Percentiles rank a stretch among this genome's conserved stretches.
These are phyloP conservation scores for Pogostemon cablin DNA, from an alignment of 257 asterid genomes.

Conservation along the genomic window DNA sequence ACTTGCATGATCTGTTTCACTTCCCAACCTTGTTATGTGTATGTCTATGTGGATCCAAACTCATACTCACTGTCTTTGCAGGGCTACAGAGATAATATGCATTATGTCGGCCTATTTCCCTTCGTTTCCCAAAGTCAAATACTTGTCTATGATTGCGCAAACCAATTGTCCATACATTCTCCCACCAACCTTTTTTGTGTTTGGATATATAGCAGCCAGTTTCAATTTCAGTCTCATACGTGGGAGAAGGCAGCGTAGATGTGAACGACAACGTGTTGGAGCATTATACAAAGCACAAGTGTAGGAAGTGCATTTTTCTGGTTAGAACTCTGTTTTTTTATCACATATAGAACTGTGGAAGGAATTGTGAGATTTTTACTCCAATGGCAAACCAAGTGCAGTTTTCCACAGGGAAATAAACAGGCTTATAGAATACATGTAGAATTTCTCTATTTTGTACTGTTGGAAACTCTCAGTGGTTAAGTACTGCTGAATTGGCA, in stretches of 20 bases:
- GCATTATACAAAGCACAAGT: conserved; percentile 18
- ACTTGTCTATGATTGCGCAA: background rate
- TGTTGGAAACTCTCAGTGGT: background rate
- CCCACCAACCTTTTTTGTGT: background rate
- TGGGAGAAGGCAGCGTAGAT: conserved; percentile 6
- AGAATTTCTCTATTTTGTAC: background rate
- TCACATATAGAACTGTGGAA: conserved; percentile 20
- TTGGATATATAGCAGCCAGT: conserved; percentile 17
- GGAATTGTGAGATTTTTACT: background rate
- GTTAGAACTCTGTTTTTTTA: background rate
- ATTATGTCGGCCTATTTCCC: conserved; percentile 3
- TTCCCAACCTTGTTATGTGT: background rate
- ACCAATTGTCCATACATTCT: conserved; percentile 1
- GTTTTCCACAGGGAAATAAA: conserved; percentile 1
- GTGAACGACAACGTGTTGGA: conserved; percentile 12
- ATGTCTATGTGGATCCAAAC: background rate
- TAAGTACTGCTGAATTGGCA: too few relatives aligned
- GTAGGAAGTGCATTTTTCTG: conserved; percentile 23
- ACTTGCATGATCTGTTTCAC: background rate
- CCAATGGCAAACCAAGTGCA: conserved; percentile 1
- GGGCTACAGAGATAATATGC: conserved; percentile 13
- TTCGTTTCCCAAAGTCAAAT: conserved; percentile 15
- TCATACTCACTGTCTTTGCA: conserved; percentile 27
- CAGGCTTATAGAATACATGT: conserved; percentile 25
- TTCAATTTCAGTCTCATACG: conserved; percentile 1